Evolutionary conservation across 768 basidiomycete genomes (phyloP).

Genomic region (Baorangia bicolor): DNA sequence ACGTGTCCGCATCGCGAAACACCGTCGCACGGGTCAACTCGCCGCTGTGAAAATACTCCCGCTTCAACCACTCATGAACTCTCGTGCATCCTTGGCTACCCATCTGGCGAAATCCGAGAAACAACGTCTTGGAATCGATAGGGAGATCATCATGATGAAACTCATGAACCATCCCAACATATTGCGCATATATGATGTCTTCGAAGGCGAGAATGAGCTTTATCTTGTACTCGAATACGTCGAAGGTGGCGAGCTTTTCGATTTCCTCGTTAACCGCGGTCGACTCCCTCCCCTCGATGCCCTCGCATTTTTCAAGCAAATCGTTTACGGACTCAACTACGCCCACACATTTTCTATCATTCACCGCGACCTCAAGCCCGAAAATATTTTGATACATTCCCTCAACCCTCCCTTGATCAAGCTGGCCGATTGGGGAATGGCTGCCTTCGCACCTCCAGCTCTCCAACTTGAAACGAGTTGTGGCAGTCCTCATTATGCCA

Average conservation of each 20-base stretch:
- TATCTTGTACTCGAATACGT: conserved; percentile 95
- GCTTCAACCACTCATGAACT: conserved; percentile 71
- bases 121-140: conserved; percentile 81
- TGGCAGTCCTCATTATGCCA: conserved; percentile 95
- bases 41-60: conserved; percentile 97
- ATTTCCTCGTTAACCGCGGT: conserved; percentile 90
- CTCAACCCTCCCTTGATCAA: conserved; percentile 82
- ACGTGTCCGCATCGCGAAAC: conserved; percentile 91
- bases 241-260: conserved; percentile 94
- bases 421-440: conserved; percentile 99
- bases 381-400: conserved; percentile 91
- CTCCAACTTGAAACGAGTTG: conserved; percentile 91
- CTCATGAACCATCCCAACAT: conserved; percentile 98
- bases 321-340: conserved; percentile 93
- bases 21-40: conserved; percentile 81
- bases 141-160: conserved; percentile 99
- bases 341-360: conserved; percentile 97
- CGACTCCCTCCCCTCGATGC: conserved; percentile 80
- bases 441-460: conserved; percentile 85
- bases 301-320: conserved; percentile 90
- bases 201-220: conserved; percentile 87
- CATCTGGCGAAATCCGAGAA: conserved; percentile 75
- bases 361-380: conserved; percentile 97
- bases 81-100: conserved; percentile 64
- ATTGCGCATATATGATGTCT: conserved; percentile 93